Evolutionary conservation across 208 protist genomes (phyloP), one percentile per base, ranked within the genome.

Genomic region (Leishmania lainsoni): DNA sequence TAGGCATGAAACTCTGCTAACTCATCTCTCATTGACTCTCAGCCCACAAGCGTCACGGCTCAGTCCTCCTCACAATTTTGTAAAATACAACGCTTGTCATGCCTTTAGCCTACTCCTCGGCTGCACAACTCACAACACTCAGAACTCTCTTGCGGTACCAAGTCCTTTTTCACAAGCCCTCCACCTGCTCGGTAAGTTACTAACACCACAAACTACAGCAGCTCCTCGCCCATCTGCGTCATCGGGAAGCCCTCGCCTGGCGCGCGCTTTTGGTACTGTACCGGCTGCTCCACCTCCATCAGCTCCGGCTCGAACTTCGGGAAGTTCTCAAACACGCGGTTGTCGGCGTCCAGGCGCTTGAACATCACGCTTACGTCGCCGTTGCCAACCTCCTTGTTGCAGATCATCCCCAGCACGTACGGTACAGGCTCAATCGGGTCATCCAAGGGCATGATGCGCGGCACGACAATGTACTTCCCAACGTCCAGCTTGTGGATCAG

Each of bases 241-340:
- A 90, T 79, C 51, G 92, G 89, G 75, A 95, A 93, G 52, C 87
- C 87, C 68, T 85, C 85, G 58, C 85, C 84, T 39, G 87, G 83
- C 20, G 80, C 51, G 66, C 88, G 88, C 79, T 90, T 94, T 83
- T 97, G 93, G 84, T 90, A 93, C 80, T 92, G 87, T 63, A 93
- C 86, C 42, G 84, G 84, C 56, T 84, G 75, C 49, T 87, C 85
- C 32, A 87, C 88, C 69, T 85, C 68, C 29, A 66, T 58, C 39
- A 86, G 69, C 45, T 92, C 91, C 6, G 89, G 83, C 49, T 90
- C 85, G 83, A 95, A 97, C 86, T 93, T 95, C 66, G 92, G 91
- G 87, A 94, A 95, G 87, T 97, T 95, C 78, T 91, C 88, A 51
- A 95, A 93, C 48, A 95, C 88, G 77, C 87, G 91, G 85, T 92